Evolutionary conservation across 352 stramenopile genomes (phyloP).

Genomic region (Phytopythium cucurbitacearum): DNA sequence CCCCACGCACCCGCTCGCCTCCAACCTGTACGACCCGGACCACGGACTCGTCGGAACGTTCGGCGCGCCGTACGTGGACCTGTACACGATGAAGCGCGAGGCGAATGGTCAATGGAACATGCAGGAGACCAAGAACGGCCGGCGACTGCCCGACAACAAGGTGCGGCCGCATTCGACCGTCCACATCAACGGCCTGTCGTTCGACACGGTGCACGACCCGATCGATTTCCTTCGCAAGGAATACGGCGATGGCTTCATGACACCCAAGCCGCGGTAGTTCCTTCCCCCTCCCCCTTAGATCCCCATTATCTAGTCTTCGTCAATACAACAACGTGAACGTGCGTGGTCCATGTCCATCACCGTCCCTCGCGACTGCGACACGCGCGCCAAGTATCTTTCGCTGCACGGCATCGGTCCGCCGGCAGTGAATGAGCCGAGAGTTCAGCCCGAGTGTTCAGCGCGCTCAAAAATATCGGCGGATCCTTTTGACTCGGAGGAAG

Average conservation of each 20-base stretch:
- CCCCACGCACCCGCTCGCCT: conserved; percentile 32
- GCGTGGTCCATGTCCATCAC: too few species aligned
- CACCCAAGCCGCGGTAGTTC: conserved; percentile 5
- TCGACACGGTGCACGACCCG: conserved; percentile 32
- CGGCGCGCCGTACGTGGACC: conserved; percentile 29
- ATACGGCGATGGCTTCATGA: conserved; percentile 32
- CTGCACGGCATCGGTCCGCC: too few species aligned
- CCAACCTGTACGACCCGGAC: conserved; percentile 26
- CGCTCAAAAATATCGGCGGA: too few species aligned
- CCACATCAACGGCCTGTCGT: conserved; percentile 25
- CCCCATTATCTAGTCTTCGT: too few species aligned
- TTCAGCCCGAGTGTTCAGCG: too few species aligned
- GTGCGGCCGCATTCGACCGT: conserved; percentile 20
- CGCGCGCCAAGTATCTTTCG: too few species aligned
- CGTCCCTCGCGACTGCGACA: too few species aligned
- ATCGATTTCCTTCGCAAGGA: conserved; percentile 21
- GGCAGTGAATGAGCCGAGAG: too few species aligned
- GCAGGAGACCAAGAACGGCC: conserved; percentile 6
- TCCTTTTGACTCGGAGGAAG: too few species aligned
- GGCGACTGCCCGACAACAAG: conserved; percentile 10
- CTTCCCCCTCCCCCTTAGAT: too few species aligned
- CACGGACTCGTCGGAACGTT: conserved; percentile 5
- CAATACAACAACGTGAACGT: too few species aligned
- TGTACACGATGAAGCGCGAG: conserved; percentile 28
- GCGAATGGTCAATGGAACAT: conserved; percentile 6